These are phyloP conservation scores for Lachnellula occidentalis DNA, from an alignment of 2,329 filamentous ascomycete genomes.

Conservation along the genomic window DNA sequence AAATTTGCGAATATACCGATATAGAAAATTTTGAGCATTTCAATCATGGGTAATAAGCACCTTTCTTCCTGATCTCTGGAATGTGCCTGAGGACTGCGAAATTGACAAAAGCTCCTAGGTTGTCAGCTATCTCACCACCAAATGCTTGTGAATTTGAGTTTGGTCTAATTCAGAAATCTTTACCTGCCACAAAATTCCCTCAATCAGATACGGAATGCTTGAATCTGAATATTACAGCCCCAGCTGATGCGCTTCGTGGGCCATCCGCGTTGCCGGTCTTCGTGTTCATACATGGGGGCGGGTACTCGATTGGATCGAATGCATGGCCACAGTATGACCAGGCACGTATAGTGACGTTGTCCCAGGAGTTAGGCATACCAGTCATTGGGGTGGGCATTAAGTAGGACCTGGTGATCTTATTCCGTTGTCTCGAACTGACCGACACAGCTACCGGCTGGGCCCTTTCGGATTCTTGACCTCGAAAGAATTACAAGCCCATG, in stretches of 20 bases:
- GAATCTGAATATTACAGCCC: slow-evolving; percentile 47
- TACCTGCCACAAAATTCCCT: slow-evolving; percentile 36
- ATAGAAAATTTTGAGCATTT: slow-evolving; percentile 14
- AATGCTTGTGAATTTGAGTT: slow-evolving; percentile 41
- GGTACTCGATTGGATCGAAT: slow-evolving; percentile 42
- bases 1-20: slow-evolving; percentile 26
- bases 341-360: slow-evolving; percentile 39
- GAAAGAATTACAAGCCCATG: slow-evolving; percentile 38
- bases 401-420: slow-evolving; percentile 22
- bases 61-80: neutral
- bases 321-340: slow-evolving; percentile 49
- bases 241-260: slow-evolving; percentile 24
- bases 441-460: slow-evolving; percentile 41
- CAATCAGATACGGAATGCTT: slow-evolving; percentile 45
- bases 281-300: slow-evolving; percentile 49
- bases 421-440: neutral
- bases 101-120: neutral
- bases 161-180: slow-evolving; percentile 42
- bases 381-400: slow-evolving; percentile 42
- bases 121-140: slow-evolving; percentile 8
- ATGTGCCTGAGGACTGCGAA: too few species aligned
- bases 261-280: slow-evolving; percentile 41
- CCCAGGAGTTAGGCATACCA: slow-evolving; percentile 38
- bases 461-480: slow-evolving; percentile 43
- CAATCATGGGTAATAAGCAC: slow-evolving; percentile 8